These are phyloP conservation scores for Sclerotinia sclerotiorum DNA, from an alignment of 2,329 filamentous ascomycete genomes.

Conservation along the genomic window DNA sequence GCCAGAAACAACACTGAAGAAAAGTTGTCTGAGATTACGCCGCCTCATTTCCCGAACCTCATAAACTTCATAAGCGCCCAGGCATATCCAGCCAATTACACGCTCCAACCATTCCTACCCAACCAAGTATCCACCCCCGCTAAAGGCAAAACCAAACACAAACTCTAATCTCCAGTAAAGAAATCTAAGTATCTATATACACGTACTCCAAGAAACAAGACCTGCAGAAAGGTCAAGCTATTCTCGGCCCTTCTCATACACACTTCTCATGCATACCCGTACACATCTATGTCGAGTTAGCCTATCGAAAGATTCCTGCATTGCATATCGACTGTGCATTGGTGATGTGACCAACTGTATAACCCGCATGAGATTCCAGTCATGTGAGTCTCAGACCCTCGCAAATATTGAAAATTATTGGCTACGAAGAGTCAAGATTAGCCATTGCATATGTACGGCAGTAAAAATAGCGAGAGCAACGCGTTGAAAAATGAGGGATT, in stretches of 20 bases:
- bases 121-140: conserved; percentile 4
- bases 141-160: neutral
- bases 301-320: neutral
- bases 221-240: neutral
- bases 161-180: neutral
- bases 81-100: neutral
- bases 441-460: neutral
- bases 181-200: neutral
- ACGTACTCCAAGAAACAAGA: neutral
- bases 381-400: conserved; percentile 5
- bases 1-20: conserved; percentile 1
- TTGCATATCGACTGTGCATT: neutral
- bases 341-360: neutral
- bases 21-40: neutral
- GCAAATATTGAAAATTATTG: neutral
- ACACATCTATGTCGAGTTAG: neutral
- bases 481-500: neutral
- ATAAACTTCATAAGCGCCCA: conserved; percentile 2
- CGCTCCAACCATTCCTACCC: neutral
- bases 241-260: conserved; percentile 16
- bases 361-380: conserved; percentile 7
- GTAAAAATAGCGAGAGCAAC: neutral
- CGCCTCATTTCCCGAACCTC: neutral
- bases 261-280: neutral
- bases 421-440: neutral